phyloP scores from a whole-genome alignment of 2,329 filamentous ascomycete species.

The Apiospora sp. region DNA sequence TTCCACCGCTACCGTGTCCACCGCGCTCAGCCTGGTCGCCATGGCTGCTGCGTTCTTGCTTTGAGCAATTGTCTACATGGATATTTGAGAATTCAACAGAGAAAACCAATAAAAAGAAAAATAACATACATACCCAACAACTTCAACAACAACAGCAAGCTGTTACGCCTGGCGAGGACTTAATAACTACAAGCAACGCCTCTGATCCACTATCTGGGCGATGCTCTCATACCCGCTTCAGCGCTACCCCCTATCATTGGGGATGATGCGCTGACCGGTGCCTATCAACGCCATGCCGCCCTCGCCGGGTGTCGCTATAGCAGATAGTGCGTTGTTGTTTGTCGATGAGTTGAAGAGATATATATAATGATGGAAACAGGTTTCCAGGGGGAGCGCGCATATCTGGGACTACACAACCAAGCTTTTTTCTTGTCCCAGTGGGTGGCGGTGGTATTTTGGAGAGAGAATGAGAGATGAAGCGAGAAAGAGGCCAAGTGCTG shows the following conservation, averaged over 20 bases:
- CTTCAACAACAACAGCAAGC: slow-evolving; percentile 9
- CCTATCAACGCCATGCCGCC: slow-evolving; percentile 14
- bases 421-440: slow-evolving; percentile 10
- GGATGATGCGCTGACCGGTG: neutral
- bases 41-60: slow-evolving; percentile 19
- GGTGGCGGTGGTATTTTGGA: neutral
- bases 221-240: neutral
- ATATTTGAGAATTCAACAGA: neutral
- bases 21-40: slow-evolving; percentile 15
- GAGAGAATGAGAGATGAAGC: neutral
- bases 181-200: slow-evolving; percentile 1
- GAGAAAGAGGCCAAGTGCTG: slow-evolving; percentile 5
- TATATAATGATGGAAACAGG: slow-evolving; percentile 18
- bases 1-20: slow-evolving; percentile 5
- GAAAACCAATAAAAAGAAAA: slow-evolving; percentile 8
- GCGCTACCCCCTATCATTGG: neutral
- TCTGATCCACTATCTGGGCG: neutral
- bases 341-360: slow-evolving; percentile 2
- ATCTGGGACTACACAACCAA: slow-evolving; percentile 7
- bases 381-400: neutral
- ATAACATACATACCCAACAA: neutral
- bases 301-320: slow-evolving; percentile 15
- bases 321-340: slow-evolving; percentile 12
- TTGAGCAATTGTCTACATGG: neutral
- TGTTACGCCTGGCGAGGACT: slow-evolving; percentile 14